Conservation (phyloP, 2,329 filamentous ascomycete genomes). For the Didymella lethalis region DNA sequence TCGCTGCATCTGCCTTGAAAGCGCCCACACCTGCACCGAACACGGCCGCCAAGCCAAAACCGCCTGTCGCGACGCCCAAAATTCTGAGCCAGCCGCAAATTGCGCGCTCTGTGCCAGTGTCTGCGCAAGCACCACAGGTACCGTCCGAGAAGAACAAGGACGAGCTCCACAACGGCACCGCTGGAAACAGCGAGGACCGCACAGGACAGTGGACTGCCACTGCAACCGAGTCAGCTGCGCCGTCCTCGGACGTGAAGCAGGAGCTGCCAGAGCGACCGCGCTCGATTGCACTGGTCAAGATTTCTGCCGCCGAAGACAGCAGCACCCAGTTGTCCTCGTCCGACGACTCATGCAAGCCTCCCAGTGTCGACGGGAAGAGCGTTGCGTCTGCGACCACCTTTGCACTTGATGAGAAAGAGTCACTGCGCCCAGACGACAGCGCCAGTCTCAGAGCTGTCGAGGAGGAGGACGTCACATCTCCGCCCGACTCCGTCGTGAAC, state of each 20-base stretch:
- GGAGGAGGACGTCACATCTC: slow-evolving; percentile 85
- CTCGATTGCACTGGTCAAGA: slow-evolving; percentile 42
- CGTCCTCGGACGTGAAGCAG: slow-evolving; percentile 57
- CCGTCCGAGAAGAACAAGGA: slow-evolving; percentile 20
- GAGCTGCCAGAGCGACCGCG: slow-evolving; percentile 39
- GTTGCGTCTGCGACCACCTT: slow-evolving; percentile 94
- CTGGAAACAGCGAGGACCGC: slow-evolving; percentile 28
- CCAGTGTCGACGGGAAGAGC: slow-evolving; percentile 86
- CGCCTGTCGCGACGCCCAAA: slow-evolving; percentile 39
- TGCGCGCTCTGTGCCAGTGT: slow-evolving; percentile 29
- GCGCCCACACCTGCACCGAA: slow-evolving; percentile 31
- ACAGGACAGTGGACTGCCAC: slow-evolving; percentile 37
- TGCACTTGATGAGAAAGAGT: slow-evolving; percentile 96
- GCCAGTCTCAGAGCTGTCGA: slow-evolving; percentile 91
- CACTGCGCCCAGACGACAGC: slow-evolving; percentile 91
- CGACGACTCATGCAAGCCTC: slow-evolving; percentile 77
- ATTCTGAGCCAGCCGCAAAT: slow-evolving; percentile 32
- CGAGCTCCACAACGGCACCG: slow-evolving; percentile 13
- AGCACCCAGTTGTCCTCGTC: slow-evolving; percentile 61
- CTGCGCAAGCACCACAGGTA: slow-evolving; percentile 30
- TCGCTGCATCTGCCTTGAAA: slow-evolving; percentile 52
- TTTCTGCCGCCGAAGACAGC: slow-evolving; percentile 52
- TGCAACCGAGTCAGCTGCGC: slow-evolving; percentile 30
- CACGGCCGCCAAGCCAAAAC: slow-evolving; percentile 33
- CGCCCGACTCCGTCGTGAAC: slow-evolving; percentile 76